Base-by-base conservation (phyloP, 169 alveolate species). In the Blepharisma undulans region DNA sequence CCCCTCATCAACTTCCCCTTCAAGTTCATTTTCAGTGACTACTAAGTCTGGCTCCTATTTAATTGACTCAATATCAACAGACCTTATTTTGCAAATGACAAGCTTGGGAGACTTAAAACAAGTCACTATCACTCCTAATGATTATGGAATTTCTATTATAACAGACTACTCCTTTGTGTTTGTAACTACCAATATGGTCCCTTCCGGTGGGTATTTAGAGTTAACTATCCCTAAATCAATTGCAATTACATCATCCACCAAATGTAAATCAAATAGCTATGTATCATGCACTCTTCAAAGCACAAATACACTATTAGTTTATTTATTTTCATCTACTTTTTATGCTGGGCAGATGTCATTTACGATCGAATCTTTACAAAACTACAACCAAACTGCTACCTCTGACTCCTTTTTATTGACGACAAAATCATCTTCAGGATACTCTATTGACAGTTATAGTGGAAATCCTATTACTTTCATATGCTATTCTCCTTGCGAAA, bases 1-100 rank as follows among this genome's bases (percentile, higher is more conserved):
- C 27, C 91, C 91, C 8, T 33, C 72, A 5, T 29, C 91, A 21
- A 86, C 91, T 21, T n/a, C 29, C 61, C 82, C 84, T 72, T 22
- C 84, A 21, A 85, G 71, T 34, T 27, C 91, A 21, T 86, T 86
- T 86, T 61, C 61, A 34, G 2, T 71, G 61, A 61, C 61, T 61
- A 66, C 91, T 12, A 61, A 30, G 10, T 25, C 80, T 0, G 48
- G 36, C 10, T 3, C 18, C 16, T 60, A 82, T 59, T 12, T 21
- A 22, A 82, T 82, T 29, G 91, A 86, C n/a, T 25, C 22, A 36
- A 86, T 25, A 10, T 86, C 25, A 12, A 12, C 91, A 7, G 91
- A 66, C 10, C 29, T 86, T 21, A 66, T 85, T 72, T 27, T 86
- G 61, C 36, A 25, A 7, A 86, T 85, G n/a, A 36, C 59, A 4